phyloP scores from a whole-genome alignment of 1,284 basidiomycete genomes.

The Cutaneotrichosporon curvatum region DNA sequence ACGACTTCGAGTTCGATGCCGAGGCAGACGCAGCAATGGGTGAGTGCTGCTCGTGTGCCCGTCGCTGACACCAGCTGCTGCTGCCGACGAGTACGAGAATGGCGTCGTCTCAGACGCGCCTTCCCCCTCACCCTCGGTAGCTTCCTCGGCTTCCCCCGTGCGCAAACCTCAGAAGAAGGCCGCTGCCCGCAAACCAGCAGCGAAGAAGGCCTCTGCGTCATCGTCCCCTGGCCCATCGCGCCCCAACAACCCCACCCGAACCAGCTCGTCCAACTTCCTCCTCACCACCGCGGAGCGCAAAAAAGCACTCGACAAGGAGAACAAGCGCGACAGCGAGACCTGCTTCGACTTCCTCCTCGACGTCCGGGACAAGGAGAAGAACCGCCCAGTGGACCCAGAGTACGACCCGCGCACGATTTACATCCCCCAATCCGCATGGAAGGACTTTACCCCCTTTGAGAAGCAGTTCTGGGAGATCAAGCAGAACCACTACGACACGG shows the following conservation, averaged over 20 bases:
- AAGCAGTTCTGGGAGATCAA: constrained; percentile 93
- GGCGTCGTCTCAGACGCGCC: constrained; percentile 18
- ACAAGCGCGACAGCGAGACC: constrained; percentile 72
- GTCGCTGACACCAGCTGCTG: constrained; percentile 23
- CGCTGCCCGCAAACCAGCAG: constrained; percentile 14
- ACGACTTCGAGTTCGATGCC: constrained; percentile 39
- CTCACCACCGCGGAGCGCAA: constrained; percentile 81
- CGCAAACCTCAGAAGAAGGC: constrained; percentile 2
- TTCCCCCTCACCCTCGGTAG: constrained; percentile 24
- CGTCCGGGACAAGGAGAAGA: constrained; percentile 65
- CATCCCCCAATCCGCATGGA: constrained; percentile 74
- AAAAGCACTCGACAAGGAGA: constrained; percentile 65
- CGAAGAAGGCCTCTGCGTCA: constrained; percentile 14
- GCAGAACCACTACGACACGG: constrained; percentile 86
- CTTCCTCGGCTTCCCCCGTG: constrained; percentile 31
- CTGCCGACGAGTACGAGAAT: constrained; percentile 35
- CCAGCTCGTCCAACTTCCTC: constrained; percentile 47
- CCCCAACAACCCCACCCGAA: constrained; percentile 9
- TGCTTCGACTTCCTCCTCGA: constrained; percentile 70
- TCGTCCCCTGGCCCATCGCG: not conserved
- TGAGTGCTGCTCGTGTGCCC: constrained; percentile 11
- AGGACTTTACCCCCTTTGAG: constrained; percentile 88
- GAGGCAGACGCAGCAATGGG: constrained; percentile 39
- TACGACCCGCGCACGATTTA: constrained; percentile 88
- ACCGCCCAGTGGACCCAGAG: constrained; percentile 66